Base-by-base conservation (phyloP, 306 rosid genomes). In the Cucurbita moschata region DNA sequence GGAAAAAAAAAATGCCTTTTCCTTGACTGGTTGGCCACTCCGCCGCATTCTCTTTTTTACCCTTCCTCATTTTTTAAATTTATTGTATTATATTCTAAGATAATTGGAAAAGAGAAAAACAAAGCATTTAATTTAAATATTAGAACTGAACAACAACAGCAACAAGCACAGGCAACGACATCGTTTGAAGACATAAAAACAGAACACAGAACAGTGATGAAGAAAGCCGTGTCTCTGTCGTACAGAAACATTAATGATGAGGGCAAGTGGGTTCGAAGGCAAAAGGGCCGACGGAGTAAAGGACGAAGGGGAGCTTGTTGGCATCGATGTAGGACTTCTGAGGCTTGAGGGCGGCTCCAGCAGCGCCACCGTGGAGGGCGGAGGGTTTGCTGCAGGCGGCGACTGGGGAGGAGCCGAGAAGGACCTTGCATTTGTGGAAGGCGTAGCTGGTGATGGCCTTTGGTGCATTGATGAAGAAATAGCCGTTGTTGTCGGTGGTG, bases 211-310 rank as follows among this genome's bases (percentile, higher is more conserved):
- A 40, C 2, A 40, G 7, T 40, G 44, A 40, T 40, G 44, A 40
- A 40, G 44, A 40, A 40, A 40, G 1, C 8, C 1, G 7, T 39
- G 9, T 40, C 8, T 40, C 8, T 40, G 44, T 40, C 44, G 8
- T 43, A 43, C 7, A 43, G 10, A 43, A 43, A 43, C 7, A 43
- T 18, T 65, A 65, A 65, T n/a, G 37, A 44, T 75, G 72, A 49
- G 83, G 77, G 71, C 98, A 90, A 7, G 78, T 82, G 56, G 96
- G 93, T 75, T 90, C 92, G 30, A 88, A 88, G 26, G 97, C 92
- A 44, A 93, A 79, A 10, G 97, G 97, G 12, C 92, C 96, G 23
- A 86, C 97, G 8, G 79, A 68, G 87, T 82, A 93, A 44, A 90
- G 94, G 4, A 84, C 1, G 57, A 81, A 88, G 0, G 89, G 88